A percentile compares a stretch with the other conserved stretches of the same genome.
Conservation (phyloP, 2,329 filamentous ascomycete genomes). For the Aspergillus sp. region DNA sequence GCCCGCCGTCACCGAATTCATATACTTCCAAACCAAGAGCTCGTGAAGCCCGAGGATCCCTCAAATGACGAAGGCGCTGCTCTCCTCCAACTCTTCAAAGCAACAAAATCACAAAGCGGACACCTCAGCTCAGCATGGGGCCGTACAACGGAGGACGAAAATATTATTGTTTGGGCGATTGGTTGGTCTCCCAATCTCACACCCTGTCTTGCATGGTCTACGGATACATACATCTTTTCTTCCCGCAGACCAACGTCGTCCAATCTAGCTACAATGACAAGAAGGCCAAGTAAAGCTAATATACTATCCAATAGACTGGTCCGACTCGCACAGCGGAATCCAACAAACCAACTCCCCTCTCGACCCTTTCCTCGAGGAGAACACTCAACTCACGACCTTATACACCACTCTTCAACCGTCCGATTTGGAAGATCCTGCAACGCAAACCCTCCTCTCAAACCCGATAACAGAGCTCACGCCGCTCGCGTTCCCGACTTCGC, state of each 20-base stretch:
- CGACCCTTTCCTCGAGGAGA: slow-evolving; percentile 25
- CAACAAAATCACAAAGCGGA: slow-evolving; percentile 34
- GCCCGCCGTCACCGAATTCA: slow-evolving; percentile 34
- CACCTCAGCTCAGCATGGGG: slow-evolving; percentile 39
- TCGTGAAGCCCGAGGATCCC: slow-evolving; percentile 39
- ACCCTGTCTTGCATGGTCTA: background rate
- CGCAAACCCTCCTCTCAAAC: slow-evolving; percentile 31
- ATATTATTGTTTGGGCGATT: slow-evolving; percentile 37
- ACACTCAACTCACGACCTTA: slow-evolving; percentile 24
- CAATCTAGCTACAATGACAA: background rate
- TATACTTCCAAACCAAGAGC: slow-evolving; percentile 38
- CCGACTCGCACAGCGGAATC: slow-evolving; percentile 28
- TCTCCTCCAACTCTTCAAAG: slow-evolving; percentile 29
- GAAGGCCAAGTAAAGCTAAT: background rate
- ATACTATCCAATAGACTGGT: slow-evolving; percentile 28
- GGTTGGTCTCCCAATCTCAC: slow-evolving; percentile 21
- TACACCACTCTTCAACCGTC: slow-evolving; percentile 29
- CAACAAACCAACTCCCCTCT: slow-evolving; percentile 15
- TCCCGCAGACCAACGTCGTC: background rate
- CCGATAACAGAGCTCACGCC: slow-evolving; percentile 53
- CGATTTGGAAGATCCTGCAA: slow-evolving; percentile 23
- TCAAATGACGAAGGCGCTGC: slow-evolving; percentile 31
- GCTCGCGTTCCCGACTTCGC: slow-evolving; percentile 43
- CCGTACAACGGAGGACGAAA: slow-evolving; percentile 35
- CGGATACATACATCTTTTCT: background rate